A percentile compares a stretch with the other conserved stretches of the same genome.
These are phyloP conservation scores for Pseudogymnoascus sp. DNA, from an alignment of 2,329 filamentous ascomycete species.

Conservation along the genomic window DNA sequence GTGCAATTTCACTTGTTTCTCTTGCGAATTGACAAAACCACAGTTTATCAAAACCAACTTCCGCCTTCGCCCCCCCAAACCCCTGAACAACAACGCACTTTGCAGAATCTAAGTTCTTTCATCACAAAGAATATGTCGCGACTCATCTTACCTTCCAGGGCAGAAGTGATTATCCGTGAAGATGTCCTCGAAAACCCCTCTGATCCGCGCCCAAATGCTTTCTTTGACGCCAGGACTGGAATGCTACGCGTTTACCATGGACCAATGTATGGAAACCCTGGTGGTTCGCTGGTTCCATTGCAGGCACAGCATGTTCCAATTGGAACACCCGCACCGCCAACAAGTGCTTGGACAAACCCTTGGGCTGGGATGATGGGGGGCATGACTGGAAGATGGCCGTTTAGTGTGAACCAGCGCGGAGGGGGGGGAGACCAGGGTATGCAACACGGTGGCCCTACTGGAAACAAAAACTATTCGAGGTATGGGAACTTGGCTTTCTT, in stretches of 20 bases:
- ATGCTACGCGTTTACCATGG: constrained; percentile 53
- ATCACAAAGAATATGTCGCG: constrained; percentile 28
- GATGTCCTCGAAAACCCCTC: constrained; percentile 45
- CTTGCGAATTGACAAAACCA: not conserved
- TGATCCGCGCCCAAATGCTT: constrained; percentile 54
- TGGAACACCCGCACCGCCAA: not conserved
- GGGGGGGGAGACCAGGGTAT: not conserved
- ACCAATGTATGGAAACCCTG: constrained; percentile 45
- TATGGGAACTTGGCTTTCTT: not conserved
- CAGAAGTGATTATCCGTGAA: constrained; percentile 48
- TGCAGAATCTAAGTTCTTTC: constrained; percentile 9
- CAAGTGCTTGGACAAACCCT: not conserved
- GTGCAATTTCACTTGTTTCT: not conserved
- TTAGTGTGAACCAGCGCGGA: not conserved
- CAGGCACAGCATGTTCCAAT: constrained; percentile 26
- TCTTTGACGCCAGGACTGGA: constrained; percentile 46
- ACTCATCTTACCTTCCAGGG: constrained; percentile 41
- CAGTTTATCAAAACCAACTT: not conserved
- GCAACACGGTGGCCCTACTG: not conserved
- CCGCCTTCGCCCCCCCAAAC: not conserved
- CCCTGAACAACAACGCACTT: constrained; percentile 3
- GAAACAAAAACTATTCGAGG: constrained; percentile 4
- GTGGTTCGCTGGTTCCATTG: constrained; percentile 41
- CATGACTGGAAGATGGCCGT: not conserved
- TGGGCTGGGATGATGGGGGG: constrained; percentile 1